A percentile compares a stretch with the other conserved stretches of the same genome.
These are phyloP conservation scores for Cercospora brassicicola DNA, from an alignment of 2,329 filamentous ascomycete species.

Conservation along the genomic window DNA sequence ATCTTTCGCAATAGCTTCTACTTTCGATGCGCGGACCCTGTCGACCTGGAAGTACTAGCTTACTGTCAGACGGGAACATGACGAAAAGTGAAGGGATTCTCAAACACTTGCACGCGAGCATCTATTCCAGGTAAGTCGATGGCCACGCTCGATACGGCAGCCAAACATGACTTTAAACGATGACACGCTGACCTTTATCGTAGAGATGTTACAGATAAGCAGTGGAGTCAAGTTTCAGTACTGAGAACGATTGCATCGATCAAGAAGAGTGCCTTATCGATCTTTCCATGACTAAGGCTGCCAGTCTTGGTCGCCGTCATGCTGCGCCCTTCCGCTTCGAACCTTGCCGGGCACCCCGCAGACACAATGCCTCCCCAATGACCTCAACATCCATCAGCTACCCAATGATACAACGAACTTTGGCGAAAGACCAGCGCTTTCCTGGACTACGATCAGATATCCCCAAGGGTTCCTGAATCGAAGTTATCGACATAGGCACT, in stretches of 20 bases:
- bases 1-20: not conserved
- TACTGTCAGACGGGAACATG: not conserved
- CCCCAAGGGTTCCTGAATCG: not conserved
- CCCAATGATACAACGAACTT: not conserved
- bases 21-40: not conserved
- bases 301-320: not conserved
- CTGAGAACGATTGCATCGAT: not conserved
- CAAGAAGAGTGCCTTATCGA: not conserved
- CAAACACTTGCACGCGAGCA: not conserved
- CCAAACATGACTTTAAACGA: not conserved
- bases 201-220: not conserved
- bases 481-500: not conserved
- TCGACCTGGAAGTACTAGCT: not conserved
- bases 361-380: not conserved
- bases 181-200: not conserved
- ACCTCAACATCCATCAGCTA: not conserved
- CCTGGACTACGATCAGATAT: not conserved
- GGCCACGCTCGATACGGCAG: not conserved
- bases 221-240: not conserved
- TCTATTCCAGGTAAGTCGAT: not conserved
- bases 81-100: not conserved
- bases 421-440: not conserved
- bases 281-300: not conserved
- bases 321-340: not conserved
- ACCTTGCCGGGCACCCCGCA: not conserved